Evolutionary conservation across 495 filamentous ascomycete species (phyloP).

Genomic region (Niebla homalea): DNA sequence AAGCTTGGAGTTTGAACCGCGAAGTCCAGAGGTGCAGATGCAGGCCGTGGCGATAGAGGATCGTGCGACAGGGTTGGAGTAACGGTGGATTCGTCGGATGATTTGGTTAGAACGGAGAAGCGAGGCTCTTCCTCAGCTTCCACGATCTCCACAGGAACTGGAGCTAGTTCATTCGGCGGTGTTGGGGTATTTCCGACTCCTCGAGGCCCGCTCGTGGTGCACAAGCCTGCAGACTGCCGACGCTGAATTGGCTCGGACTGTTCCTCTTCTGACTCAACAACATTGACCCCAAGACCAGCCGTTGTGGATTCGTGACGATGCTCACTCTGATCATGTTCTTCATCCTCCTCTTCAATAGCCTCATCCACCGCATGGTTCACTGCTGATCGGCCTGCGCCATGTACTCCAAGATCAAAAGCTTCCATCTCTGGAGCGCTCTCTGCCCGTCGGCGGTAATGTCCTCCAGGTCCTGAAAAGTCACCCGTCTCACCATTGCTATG

Average conservation of each 20-base stretch:
- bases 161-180: conserved; percentile 1
- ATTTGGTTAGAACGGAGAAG: conserved; percentile 30
- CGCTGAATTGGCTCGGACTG: conserved; percentile 20
- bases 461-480: conserved; percentile 65
- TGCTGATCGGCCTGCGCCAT: too few relatives aligned
- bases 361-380: conserved; percentile 56
- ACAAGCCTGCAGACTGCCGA: background rate
- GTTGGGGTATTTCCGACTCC: conserved; percentile 20
- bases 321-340: conserved; percentile 55
- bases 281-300: conserved; percentile 39
- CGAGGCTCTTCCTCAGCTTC: conserved; percentile 30
- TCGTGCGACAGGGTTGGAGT: conserved; percentile 30
- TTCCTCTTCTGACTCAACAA: conserved; percentile 19
- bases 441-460: conserved; percentile 68
- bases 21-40: conserved; percentile 41
- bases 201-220: conserved; percentile 22
- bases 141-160: conserved; percentile 26
- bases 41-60: conserved; percentile 34
- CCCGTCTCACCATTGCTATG: conserved; percentile 75
- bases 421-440: conserved; percentile 87
- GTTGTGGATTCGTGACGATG: conserved; percentile 42
- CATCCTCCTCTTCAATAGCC: conserved; percentile 94
- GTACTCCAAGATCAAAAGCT: conserved; percentile 51
- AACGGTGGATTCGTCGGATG: conserved; percentile 41
- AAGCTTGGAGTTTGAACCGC: conserved; percentile 18